Percentiles rank a stretch among this genome's conserved stretches.
Conservation (phyloP, 305 asterid genomes). For the Stenogyne calaminthoides region DNA sequence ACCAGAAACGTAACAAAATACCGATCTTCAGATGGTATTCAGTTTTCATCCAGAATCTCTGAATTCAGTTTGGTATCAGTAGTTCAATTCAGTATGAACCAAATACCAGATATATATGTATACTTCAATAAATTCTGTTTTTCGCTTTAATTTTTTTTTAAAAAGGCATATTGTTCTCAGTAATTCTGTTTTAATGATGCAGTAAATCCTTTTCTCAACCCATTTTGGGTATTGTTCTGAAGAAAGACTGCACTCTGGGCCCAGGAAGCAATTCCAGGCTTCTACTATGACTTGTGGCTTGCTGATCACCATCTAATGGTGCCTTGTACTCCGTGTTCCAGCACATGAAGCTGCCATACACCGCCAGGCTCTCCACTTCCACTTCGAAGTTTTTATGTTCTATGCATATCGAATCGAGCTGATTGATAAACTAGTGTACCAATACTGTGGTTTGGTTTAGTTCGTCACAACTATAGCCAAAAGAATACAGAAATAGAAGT, state of each 20-base stretch:
- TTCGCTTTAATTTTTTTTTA: not conserved
- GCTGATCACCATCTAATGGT: not conserved
- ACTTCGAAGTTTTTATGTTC: not conserved
- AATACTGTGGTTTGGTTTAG: not conserved
- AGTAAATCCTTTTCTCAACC: not conserved
- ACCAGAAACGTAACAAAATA: not conserved
- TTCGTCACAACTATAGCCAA: not conserved
- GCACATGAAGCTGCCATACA: not conserved
- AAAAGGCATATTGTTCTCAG: not conserved
- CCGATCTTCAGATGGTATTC: not conserved
- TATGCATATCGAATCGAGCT: not conserved
- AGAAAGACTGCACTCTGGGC: not conserved
- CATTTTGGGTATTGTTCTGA: not conserved
- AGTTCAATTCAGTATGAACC: not conserved
- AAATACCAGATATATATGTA: not conserved
- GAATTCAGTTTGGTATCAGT: not conserved
- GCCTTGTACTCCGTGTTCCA: not conserved
- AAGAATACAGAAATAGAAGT: constrained; percentile 13
- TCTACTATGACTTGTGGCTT: not conserved
- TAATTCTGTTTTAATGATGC: not conserved
- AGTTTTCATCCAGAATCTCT: not conserved
- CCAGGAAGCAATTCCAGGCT: not conserved
- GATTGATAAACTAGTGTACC: not conserved
- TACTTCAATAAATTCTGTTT: not conserved
- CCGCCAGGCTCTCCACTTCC: not conserved